A percentile compares a stretch with the other conserved stretches of the same genome.
phyloP scores from a whole-genome alignment of 345 rosid species.

The Salix dunnii region DNA sequence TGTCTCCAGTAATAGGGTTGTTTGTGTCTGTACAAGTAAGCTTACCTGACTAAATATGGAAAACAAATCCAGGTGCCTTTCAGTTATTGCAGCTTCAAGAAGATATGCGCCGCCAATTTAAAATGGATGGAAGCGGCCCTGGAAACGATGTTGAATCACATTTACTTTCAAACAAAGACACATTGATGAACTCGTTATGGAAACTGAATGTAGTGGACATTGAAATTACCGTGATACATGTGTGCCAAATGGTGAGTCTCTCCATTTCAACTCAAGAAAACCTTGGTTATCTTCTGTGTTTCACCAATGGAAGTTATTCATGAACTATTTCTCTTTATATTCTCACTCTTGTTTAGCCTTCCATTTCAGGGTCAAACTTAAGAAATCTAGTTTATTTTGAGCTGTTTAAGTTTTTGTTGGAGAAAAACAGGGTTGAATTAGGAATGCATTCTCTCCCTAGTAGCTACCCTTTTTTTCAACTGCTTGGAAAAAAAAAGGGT shows the following conservation, averaged over 20 bases:
- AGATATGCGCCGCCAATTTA: slow-evolving; percentile 55
- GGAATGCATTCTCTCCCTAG: background rate
- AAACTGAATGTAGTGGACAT: slow-evolving; percentile 88
- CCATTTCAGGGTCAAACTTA: background rate
- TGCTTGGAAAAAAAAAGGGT: background rate
- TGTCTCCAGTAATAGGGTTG: background rate
- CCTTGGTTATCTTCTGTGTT: background rate
- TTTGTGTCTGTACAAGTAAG: background rate
- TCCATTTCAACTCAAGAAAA: background rate
- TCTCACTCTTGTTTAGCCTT: background rate
- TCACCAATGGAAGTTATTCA: background rate
- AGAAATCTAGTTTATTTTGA: background rate
- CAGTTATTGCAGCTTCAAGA: slow-evolving; percentile 94
- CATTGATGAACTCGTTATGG: slow-evolving; percentile 76
- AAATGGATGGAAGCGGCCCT: slow-evolving; percentile 51
- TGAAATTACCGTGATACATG: slow-evolving; percentile 73
- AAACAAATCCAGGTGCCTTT: slow-evolving; percentile 57
- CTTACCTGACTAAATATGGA: background rate
- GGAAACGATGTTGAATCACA: slow-evolving; percentile 71
- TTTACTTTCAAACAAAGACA: slow-evolving; percentile 63
- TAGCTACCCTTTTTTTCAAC: background rate
- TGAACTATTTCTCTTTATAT: background rate
- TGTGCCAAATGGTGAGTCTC: slow-evolving; percentile 71
- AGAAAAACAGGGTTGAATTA: background rate
- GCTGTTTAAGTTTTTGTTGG: background rate